phyloP scores from a whole-genome alignment of 2,329 filamentous ascomycete species.

The Trichophaea hybrida region DNA sequence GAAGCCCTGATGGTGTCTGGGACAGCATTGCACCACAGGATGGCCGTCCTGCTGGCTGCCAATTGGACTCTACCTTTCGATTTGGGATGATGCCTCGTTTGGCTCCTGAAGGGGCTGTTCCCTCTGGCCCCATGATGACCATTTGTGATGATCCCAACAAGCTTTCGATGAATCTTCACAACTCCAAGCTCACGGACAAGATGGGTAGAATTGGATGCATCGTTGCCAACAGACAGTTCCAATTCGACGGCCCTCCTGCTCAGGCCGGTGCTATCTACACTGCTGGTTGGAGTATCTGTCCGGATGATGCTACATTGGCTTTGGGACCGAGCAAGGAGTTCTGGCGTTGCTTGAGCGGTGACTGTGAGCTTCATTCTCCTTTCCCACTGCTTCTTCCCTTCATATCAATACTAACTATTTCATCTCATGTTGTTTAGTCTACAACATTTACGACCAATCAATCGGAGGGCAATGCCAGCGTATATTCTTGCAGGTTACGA shows the following conservation, averaged over 20 bases:
- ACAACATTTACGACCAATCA: slow-evolving; percentile 2
- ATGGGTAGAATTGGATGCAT: slow-evolving; percentile 60
- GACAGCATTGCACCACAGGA: slow-evolving; percentile 9
- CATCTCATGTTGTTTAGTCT: neutral
- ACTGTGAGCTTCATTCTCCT: slow-evolving; percentile 6
- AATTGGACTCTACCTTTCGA: slow-evolving; percentile 1
- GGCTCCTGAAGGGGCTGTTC: neutral
- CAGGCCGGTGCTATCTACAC: slow-evolving; percentile 63
- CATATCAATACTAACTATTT: neutral
- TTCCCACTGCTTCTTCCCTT: neutral
- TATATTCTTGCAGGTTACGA: neutral
- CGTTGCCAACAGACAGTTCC: slow-evolving; percentile 66
- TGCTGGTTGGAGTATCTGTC: slow-evolving; percentile 57
- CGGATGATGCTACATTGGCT: slow-evolving; percentile 7
- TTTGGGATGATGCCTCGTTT: slow-evolving; percentile 3
- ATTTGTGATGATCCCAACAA: neutral
- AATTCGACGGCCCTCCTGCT: slow-evolving; percentile 53
- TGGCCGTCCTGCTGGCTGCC: slow-evolving; percentile 7
- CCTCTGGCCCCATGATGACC: neutral
- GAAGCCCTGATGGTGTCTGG: slow-evolving; percentile 13
- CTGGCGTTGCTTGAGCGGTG: slow-evolving; percentile 12
- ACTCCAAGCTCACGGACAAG: slow-evolving; percentile 51
- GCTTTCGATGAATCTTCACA: slow-evolving; percentile 46
- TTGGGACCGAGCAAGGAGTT: slow-evolving; percentile 13
- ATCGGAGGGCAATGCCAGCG: neutral